phyloP scores from a whole-genome alignment of 108 stramenopile species.

The Licmophora abbreviata region DNA sequence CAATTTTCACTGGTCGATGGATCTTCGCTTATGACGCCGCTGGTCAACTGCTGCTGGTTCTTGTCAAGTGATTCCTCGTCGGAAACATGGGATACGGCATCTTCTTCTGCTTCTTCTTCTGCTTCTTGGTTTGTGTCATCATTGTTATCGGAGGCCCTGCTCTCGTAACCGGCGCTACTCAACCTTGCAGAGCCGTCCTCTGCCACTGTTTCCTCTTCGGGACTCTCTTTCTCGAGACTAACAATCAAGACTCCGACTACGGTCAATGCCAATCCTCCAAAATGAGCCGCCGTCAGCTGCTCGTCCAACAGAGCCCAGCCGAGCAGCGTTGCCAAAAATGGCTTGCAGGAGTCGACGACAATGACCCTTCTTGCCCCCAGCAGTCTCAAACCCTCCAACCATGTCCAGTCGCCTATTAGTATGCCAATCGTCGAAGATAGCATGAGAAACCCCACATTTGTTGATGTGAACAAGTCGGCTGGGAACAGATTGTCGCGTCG shows the following conservation, averaged over 20 bases:
- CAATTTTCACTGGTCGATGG: too few species aligned
- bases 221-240: constrained; percentile 35
- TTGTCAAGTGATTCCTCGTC: neutral
- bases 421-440: constrained; percentile 75
- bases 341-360: constrained; percentile 74
- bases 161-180: too few species aligned
- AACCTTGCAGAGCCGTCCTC: too few species aligned
- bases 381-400: constrained; percentile 70
- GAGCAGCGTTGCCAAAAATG: constrained; percentile 74
- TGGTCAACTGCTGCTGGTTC: neutral
- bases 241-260: constrained; percentile 59
- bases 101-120: neutral
- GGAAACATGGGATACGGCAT: neutral
- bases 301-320: constrained; percentile 63
- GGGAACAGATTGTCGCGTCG: constrained; percentile 11
- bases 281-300: constrained; percentile 20
- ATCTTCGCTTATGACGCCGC: too few species aligned
- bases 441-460: constrained; percentile 44
- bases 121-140: neutral
- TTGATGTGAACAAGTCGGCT: constrained; percentile 9
- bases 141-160: too few species aligned
- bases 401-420: constrained; percentile 67
- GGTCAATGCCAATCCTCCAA: constrained; percentile 55
- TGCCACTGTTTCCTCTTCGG: constrained; percentile 3
- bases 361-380: constrained; percentile 79